Evolutionary conservation across 495 filamentous ascomycete genomes (phyloP).

Genomic region (Talaromyces proteolyticus): DNA sequence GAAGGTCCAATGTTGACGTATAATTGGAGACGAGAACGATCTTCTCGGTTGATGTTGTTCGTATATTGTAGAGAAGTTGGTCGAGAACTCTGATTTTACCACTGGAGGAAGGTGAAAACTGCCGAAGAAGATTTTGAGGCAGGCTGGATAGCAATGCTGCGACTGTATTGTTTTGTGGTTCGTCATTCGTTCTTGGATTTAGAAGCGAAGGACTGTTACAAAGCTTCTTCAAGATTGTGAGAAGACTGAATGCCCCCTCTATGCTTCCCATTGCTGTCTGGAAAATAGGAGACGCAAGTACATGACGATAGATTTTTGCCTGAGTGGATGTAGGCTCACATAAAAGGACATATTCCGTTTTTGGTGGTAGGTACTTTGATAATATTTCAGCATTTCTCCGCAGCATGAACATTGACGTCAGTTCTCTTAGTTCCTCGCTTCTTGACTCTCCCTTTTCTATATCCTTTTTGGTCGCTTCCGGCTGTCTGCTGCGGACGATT

Average conservation of each 20-base stretch:
- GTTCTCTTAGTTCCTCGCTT: conserved; percentile 58
- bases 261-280: conserved; percentile 58
- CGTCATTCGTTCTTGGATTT: conserved; percentile 34
- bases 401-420: conserved; percentile 71
- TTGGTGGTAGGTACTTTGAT: conserved; percentile 66
- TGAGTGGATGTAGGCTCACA: conserved; percentile 69
- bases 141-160: conserved; percentile 50
- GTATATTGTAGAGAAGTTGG: conserved; percentile 57
- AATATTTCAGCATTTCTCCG: conserved; percentile 72
- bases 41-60: conserved; percentile 60
- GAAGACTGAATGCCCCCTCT: conserved; percentile 66
- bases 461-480: conserved; percentile 58
- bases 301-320: conserved; percentile 59
- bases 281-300: conserved; percentile 66
- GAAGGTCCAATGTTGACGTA: conserved; percentile 68
- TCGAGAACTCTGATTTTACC: conserved; percentile 71
- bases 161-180: conserved; percentile 30
- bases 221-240: conserved; percentile 75
- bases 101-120: conserved; percentile 52
- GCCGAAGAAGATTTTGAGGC: conserved; percentile 50
- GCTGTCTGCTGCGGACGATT: conserved; percentile 68
- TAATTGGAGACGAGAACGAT: conserved; percentile 81
- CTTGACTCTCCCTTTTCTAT: conserved; percentile 68
- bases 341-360: conserved; percentile 73
- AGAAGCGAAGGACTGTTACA: conserved; percentile 74